Evolutionary conservation across 257 asterid species (phyloP), one percentile per base, ranked within the genome.

Genomic region (Solanum phureja): DNA sequence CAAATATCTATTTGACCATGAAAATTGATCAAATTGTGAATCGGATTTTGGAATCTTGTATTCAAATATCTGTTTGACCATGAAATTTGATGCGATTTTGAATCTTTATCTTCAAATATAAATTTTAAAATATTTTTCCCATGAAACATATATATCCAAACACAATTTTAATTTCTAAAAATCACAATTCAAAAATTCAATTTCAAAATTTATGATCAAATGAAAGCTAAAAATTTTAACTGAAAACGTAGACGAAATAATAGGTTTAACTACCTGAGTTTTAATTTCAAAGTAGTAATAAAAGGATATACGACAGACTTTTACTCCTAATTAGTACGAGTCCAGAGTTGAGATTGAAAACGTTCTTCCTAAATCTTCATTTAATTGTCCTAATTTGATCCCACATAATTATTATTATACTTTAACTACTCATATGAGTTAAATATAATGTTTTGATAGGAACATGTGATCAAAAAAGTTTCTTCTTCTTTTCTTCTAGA

Each of bases 151-250:
- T 19, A 56, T 56, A 3, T 56, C 8, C 24, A 19, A 56, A 56
- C n/a, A 56, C 10, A 56, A 19, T 56, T 56, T 18, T 7, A 56
- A 18, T 18, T 56, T 56, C 23, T 9, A 56, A 56, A 19, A 56
- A 56, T 44, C 52, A 44, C 52, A 44, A 44, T 49, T 52, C 60
- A 52, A 52, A 5, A 14, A 14, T 52, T 5, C 21, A 14, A 52
- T 5, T 16, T 52, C 8, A 52, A 16, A 52, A 16, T 49, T 49
- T 49, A 49, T 49, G 58, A 49, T 49, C 18, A 49, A 49, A 49
- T 49, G 58, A 14, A 49, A 14, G 58, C 21, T 49, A 49, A 0
- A 49, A 0, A 0, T 2, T 49, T 49, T 14, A 49, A 49, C 5
- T 49, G 58, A 14, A 49, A 49, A 5, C 58, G 0, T 49, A 49